Conservation (phyloP, 1,139 yeast genomes). For the Starmera stellimalicola region DNA sequence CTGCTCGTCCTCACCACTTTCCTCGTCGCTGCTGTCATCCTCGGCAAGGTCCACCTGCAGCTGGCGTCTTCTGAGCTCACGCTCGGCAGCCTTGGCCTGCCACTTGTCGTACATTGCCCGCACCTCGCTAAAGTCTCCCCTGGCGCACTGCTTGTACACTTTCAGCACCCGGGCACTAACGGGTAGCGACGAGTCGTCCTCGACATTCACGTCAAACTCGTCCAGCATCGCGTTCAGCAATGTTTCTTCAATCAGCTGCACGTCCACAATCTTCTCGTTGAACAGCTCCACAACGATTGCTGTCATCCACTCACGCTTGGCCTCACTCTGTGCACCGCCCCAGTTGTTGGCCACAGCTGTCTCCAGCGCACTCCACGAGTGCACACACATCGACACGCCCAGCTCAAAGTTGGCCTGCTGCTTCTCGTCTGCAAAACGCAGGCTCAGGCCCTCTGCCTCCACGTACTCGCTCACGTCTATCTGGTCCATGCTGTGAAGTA, state of each 20-base stretch:
- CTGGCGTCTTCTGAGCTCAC: slow-evolving; percentile 20
- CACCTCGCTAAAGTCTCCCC: slow-evolving; percentile 41
- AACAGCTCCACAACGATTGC: slow-evolving; percentile 78
- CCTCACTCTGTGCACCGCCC: slow-evolving; percentile 92
- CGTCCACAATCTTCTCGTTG: slow-evolving; percentile 53
- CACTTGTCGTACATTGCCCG: slow-evolving; percentile 54
- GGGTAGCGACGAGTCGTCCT: slow-evolving; percentile 78
- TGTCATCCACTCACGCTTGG: slow-evolving; percentile 91
- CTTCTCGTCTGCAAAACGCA: slow-evolving; percentile 49
- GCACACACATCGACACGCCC: slow-evolving; percentile 86
- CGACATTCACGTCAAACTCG: slow-evolving; percentile 83
- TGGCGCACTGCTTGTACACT: slow-evolving; percentile 55
- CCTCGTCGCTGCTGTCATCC: slow-evolving; percentile 55
- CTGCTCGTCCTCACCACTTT: slow-evolving; percentile 36
- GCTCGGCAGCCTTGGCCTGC: slow-evolving; percentile 39
- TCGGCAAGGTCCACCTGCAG: slow-evolving; percentile 33
- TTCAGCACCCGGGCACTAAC: slow-evolving; percentile 61
- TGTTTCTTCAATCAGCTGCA: slow-evolving; percentile 76
- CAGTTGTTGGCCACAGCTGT: slow-evolving; percentile 93
- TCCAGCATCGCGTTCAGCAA: slow-evolving; percentile 85
- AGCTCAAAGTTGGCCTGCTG: slow-evolving; percentile 82
- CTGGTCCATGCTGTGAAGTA: slow-evolving; percentile 5
- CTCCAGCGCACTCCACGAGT: slow-evolving; percentile 80
- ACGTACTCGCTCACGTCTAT: slow-evolving; percentile 25
- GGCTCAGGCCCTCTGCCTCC: slow-evolving; percentile 27